A percentile compares a stretch with the other conserved stretches of the same genome.
These are phyloP conservation scores for Pezicula rhizophila DNA, from an alignment of 2,329 filamentous ascomycete species.

Conservation along the genomic window DNA sequence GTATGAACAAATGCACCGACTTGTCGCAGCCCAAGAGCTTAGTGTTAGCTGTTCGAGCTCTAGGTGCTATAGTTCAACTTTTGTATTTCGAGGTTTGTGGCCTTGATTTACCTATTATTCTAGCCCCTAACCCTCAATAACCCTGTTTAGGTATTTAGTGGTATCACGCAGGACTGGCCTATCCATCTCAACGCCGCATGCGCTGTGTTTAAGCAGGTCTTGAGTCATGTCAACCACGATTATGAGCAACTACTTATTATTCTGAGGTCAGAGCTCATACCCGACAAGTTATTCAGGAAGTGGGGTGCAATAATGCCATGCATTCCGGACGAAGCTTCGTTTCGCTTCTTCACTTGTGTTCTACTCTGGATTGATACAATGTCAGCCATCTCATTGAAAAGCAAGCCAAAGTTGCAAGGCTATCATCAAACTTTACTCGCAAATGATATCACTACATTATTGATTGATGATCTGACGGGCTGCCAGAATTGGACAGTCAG, in stretches of 20 bases:
- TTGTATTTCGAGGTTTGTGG: not conserved
- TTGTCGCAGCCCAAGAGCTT: too few species aligned
- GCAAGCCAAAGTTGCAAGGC: conserved; percentile 32
- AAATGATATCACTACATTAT: conserved; percentile 10
- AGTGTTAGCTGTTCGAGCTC: too few species aligned
- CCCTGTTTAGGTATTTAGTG: not conserved
- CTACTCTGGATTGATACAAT: conserved; percentile 44
- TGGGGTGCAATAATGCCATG: not conserved
- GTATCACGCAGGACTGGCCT: not conserved
- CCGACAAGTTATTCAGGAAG: not conserved
- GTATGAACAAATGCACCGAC: too few species aligned
- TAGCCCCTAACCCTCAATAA: not conserved
- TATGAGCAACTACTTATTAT: not conserved
- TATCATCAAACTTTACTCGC: conserved; percentile 37
- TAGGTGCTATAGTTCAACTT: too few species aligned
- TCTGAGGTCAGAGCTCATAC: not conserved
- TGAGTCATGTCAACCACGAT: not conserved
- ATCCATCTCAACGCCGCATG: not conserved
- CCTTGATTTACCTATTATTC: not conserved
- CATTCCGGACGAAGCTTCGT: conserved; percentile 38
- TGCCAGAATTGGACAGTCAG: conserved; percentile 50
- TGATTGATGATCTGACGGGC: conserved; percentile 45
- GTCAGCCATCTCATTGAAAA: conserved; percentile 39
- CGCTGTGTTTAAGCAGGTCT: not conserved
- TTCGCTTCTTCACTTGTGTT: conserved; percentile 43